These are phyloP conservation scores for Cinnamomum micranthum DNA, from an alignment of 164 flowering plant genomes.

Conservation along the genomic window DNA sequence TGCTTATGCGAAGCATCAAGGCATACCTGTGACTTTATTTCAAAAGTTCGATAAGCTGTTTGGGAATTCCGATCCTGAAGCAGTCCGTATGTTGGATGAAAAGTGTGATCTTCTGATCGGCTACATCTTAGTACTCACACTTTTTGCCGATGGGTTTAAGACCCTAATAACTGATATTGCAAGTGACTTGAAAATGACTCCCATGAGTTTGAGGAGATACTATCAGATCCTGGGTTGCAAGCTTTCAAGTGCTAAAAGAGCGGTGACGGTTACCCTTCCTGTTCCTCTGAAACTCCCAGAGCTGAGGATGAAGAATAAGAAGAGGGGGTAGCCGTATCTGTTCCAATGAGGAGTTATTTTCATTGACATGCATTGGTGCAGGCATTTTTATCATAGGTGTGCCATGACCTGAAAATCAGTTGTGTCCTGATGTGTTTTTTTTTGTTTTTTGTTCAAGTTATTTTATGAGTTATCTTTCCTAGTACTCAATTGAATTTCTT, in stretches of 20 bases:
- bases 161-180: conserved; percentile 66
- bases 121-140: conserved; percentile 73
- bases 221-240: conserved; percentile 67
- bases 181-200: conserved; percentile 59
- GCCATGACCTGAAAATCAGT: too few species aligned
- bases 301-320: conserved; percentile 8
- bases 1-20: conserved; percentile 45
- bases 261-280: conserved; percentile 45
- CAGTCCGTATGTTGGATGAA: conserved; percentile 37
- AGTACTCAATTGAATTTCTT: too few species aligned
- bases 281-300: conserved; percentile 59
- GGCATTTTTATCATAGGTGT: too few species aligned
- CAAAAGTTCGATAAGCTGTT: conserved; percentile 53
- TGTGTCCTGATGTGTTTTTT: too few species aligned
- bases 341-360: background rate
- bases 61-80: conserved; percentile 24
- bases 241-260: conserved; percentile 24
- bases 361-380: background rate
- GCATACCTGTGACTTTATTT: conserved; percentile 46
- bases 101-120: conserved; percentile 57
- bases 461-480: too few species aligned
- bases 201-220: conserved; percentile 31
- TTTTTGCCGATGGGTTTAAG: conserved; percentile 56
- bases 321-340: background rate
- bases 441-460: too few species aligned